These are phyloP conservation scores for Aspergillus novofumigatus DNA, from an alignment of 2,329 filamentous ascomycete species.

Conservation along the genomic window DNA sequence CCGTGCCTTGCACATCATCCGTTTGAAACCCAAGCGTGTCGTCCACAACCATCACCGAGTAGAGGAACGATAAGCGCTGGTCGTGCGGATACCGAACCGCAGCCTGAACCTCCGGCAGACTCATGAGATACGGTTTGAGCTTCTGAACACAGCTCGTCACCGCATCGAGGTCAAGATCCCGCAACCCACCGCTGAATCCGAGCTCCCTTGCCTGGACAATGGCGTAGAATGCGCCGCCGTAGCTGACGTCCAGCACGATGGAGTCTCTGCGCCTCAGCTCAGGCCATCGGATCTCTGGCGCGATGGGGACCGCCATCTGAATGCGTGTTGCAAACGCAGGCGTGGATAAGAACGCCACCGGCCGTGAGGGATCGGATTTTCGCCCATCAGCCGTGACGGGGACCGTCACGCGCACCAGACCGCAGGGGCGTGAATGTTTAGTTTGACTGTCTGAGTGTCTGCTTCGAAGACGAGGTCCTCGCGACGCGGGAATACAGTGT, in stretches of 20 bases:
- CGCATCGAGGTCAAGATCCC: constrained; percentile 27
- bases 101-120: constrained; percentile 15
- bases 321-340: constrained; percentile 40
- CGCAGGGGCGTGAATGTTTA: constrained; percentile 45
- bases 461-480: constrained; percentile 27
- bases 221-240: constrained; percentile 45
- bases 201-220: constrained; percentile 36
- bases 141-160: constrained; percentile 23
- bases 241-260: constrained; percentile 36
- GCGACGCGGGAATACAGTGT: constrained; percentile 37
- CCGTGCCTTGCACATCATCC: constrained; percentile 23
- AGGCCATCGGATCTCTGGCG: constrained; percentile 33
- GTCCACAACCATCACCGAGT: constrained; percentile 41
- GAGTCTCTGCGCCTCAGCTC: constrained; percentile 26
- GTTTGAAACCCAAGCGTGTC: constrained; percentile 13
- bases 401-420: constrained; percentile 40
- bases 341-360: constrained; percentile 41
- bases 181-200: constrained; percentile 33
- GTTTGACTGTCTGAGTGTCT: constrained; percentile 16
- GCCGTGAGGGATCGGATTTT: constrained; percentile 36
- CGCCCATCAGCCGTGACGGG: constrained; percentile 28
- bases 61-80: constrained; percentile 34
- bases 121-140: constrained; percentile 14
- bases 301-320: constrained; percentile 28
- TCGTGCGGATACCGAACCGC: constrained; percentile 29